Evolutionary conservation across 2,329 filamentous ascomycete species (phyloP).

Genomic region (Ophiosphaerella herpotricha): DNA sequence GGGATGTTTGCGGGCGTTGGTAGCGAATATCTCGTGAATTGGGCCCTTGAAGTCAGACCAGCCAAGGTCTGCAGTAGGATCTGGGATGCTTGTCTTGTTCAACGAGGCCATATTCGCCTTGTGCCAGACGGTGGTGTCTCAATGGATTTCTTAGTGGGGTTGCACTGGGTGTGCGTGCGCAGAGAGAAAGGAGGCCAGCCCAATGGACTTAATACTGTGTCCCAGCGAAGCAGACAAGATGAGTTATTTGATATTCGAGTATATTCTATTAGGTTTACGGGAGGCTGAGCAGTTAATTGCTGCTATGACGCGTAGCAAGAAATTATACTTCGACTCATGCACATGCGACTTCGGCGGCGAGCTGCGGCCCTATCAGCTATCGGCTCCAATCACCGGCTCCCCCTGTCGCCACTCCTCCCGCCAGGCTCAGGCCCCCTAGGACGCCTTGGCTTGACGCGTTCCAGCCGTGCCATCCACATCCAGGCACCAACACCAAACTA

Average conservation of each 20-base stretch:
- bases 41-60: slow-evolving; percentile 69
- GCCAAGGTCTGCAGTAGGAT: slow-evolving; percentile 69
- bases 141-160: slow-evolving; percentile 18
- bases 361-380: slow-evolving; percentile 25
- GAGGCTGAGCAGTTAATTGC: slow-evolving; percentile 2
- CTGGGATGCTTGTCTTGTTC: slow-evolving; percentile 53
- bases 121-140: slow-evolving; percentile 17
- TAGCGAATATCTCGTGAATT: slow-evolving; percentile 72
- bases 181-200: not conserved
- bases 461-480: slow-evolving; percentile 2
- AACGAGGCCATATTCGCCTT: slow-evolving; percentile 35
- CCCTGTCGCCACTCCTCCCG: slow-evolving; percentile 2
- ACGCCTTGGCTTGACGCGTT: slow-evolving; percentile 12
- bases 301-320: slow-evolving; percentile 25
- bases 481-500: not conserved
- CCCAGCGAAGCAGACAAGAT: too few species aligned
- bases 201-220: not conserved
- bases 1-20: slow-evolving; percentile 70
- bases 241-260: too few species aligned
- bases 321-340: slow-evolving; percentile 30
- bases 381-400: not conserved
- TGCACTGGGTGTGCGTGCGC: slow-evolving; percentile 10
- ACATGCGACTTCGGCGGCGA: slow-evolving; percentile 41
- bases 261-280: too few species aligned
- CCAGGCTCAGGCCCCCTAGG: slow-evolving; percentile 5